A percentile compares a stretch with the other conserved stretches of the same genome.
These are phyloP conservation scores for Leishmania lainsoni DNA, from an alignment of 208 protist species.

Conservation along the genomic window DNA sequence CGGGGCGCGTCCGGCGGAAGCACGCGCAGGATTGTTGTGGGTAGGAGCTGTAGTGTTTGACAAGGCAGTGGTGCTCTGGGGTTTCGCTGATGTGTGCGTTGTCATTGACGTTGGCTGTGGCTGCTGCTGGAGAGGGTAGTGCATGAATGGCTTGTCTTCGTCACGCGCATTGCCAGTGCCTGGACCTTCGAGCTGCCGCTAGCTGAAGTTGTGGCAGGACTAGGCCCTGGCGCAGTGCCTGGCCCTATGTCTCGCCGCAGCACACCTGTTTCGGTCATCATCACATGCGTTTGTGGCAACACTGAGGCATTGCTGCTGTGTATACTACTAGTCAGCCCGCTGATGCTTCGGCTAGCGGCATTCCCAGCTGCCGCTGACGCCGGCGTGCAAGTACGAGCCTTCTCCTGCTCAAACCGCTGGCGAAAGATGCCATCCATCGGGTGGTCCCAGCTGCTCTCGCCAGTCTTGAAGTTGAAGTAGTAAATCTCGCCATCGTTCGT, in stretches of 20 bases:
- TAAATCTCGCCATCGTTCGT: constrained; percentile 93
- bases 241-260: constrained; percentile 10
- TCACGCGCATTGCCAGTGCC: background rate
- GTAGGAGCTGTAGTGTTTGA: background rate
- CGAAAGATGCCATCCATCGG: constrained; percentile 92
- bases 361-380: background rate
- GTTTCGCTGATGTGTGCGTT: background rate
- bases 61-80: background rate
- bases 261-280: constrained; percentile 27
- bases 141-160: constrained; percentile 6
- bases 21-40: background rate
- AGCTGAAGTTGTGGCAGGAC: background rate
- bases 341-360: background rate
- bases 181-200: background rate
- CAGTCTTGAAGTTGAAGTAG: constrained; percentile 97
- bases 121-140: constrained; percentile 9
- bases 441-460: constrained; percentile 95
- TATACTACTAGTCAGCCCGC: background rate
- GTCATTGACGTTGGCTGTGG: background rate
- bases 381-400: constrained; percentile 10
- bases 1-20: too few relatives aligned
- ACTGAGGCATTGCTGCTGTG: background rate
- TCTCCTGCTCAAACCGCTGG: constrained; percentile 66
- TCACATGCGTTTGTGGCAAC: constrained; percentile 24
- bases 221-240: background rate